These are phyloP conservation scores for Mycena pura DNA, from an alignment of 768 basidiomycete genomes.

Conservation along the genomic window DNA sequence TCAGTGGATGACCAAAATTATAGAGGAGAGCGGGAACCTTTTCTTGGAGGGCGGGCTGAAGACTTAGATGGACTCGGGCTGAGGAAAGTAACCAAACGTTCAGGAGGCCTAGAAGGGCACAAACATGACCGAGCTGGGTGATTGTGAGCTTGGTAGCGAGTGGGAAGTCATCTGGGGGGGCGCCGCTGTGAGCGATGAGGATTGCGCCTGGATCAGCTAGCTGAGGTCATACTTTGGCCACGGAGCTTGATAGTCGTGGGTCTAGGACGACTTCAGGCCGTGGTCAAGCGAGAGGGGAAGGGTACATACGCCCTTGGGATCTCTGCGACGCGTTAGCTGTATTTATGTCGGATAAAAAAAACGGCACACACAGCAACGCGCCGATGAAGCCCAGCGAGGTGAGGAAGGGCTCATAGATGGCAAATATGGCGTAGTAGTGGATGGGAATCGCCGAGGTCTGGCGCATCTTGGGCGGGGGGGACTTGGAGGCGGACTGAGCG, in stretches of 20 bases:
- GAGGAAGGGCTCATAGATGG: conserved; percentile 74
- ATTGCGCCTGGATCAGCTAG: not conserved
- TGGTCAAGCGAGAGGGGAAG: conserved; percentile 8
- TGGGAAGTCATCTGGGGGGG: conserved; percentile 53
- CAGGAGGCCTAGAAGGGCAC: conserved; percentile 73
- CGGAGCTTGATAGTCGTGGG: conserved; percentile 77
- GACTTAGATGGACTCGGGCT: conserved; percentile 62
- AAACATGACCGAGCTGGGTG: conserved; percentile 79
- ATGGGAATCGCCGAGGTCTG: conserved; percentile 70
- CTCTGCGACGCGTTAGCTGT: conserved; percentile 40
- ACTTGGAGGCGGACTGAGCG: conserved; percentile 23
- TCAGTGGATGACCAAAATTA: not conserved
- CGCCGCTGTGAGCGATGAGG: conserved; percentile 32
- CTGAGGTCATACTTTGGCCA: conserved; percentile 52
- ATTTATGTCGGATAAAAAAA: conserved; percentile 6
- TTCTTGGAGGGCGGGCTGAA: conserved; percentile 71
- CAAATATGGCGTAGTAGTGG: conserved; percentile 77
- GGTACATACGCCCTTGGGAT: conserved; percentile 65
- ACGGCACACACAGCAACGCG: conserved; percentile 51
- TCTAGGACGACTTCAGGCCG: conserved; percentile 45
- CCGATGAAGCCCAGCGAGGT: conserved; percentile 71
- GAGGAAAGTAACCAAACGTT: conserved; percentile 72
- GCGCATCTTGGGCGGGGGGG: conserved; percentile 41
- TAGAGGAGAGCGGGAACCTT: conserved; percentile 9
- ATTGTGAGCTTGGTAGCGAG: conserved; percentile 75